Percentiles rank a stretch among this genome's conserved stretches.
Evolutionary conservation across 2,329 filamentous ascomycete genomes (phyloP).

Genomic region (Ophiocordyceps polyrhachis-furcata): DNA sequence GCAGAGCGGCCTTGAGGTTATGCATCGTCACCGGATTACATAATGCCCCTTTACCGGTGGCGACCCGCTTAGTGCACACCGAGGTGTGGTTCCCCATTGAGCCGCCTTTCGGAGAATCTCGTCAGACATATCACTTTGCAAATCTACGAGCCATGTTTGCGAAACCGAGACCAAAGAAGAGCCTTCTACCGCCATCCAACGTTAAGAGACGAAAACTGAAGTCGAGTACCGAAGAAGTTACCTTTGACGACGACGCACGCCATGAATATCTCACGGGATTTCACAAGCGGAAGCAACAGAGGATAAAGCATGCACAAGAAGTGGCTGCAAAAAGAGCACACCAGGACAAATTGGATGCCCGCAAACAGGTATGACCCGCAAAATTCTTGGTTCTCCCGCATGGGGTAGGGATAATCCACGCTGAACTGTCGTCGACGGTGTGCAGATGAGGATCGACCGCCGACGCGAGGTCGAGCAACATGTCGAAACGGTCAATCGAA

Average conservation of each 20-base stretch:
- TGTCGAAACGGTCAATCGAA: slow-evolving; percentile 53
- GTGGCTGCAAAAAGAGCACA: slow-evolving; percentile 58
- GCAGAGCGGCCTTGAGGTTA: background rate
- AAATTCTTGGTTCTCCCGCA: too few species aligned
- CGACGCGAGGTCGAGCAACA: slow-evolving; percentile 68
- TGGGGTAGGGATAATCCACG: too few species aligned
- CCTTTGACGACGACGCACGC: slow-evolving; percentile 63
- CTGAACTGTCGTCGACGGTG: background rate
- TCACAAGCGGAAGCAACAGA: slow-evolving; percentile 81
- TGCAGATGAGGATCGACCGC: slow-evolving; percentile 64
- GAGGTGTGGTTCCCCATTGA: background rate
- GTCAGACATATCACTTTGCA: background rate
- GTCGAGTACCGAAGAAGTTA: slow-evolving; percentile 55
- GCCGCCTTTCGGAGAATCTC: background rate
- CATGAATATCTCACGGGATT: slow-evolving; percentile 87
- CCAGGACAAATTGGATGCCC: slow-evolving; percentile 53
- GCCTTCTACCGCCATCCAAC: slow-evolving; percentile 32
- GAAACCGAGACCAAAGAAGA: slow-evolving; percentile 39
- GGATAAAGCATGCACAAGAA: slow-evolving; percentile 71
- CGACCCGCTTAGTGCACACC: slow-evolving; percentile 2
- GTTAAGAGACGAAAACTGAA: slow-evolving; percentile 46
- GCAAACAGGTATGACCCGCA: slow-evolving; percentile 47
- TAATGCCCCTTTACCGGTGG: slow-evolving; percentile 8
- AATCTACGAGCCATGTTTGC: slow-evolving; percentile 24
- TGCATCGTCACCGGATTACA: slow-evolving; percentile 7